Base-by-base conservation (phyloP, 352 stramenopile genomes). In the Plasmopara halstedii region DNA sequence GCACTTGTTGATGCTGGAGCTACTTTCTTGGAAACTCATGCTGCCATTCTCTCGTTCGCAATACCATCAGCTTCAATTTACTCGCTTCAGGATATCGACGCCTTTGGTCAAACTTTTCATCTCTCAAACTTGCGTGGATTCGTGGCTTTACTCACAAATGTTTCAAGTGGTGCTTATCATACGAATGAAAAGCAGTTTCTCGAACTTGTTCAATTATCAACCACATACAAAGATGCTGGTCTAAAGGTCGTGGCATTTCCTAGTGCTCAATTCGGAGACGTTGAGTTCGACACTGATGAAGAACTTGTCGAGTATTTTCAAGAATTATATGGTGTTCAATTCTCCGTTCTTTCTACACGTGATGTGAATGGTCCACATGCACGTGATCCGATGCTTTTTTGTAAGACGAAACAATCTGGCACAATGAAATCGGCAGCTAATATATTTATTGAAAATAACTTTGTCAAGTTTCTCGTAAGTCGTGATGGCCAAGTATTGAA, bases 391-490 rank as follows among this genome's bases (percentile, higher is more conserved):
- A 90, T 89, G 45, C 50, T 70, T 10, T 96, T 84, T 48, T 70
- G 95, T 42, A 95, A 95, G 49, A 52, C 72, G 23, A 71, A 71
- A 34, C 53, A 87, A 10, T 65, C 73, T 2, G 63, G 61, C 1
- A 52, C 78, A 53, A 56, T 57, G 0, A 43, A 37, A 31, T 56
- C 54, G 13, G 49, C 50, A 34, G 50, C 50, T 4, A 61, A 67
- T 18, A 73, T 67, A 2, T 88, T 84, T 53, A 83, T 96, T 46
- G 73, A 86, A 50, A 94, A 87, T 79, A 88, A 95, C 53, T 95
- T 88, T 49, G 82, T 78, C 27, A 95, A 93, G 56, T 97, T 96
- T 48, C 58, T 97, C 6, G 64, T 97, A 1, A 75, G 85, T 65
- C 71, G 77, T 42, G 65, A 88, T 19, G 88, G 88, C 21, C 64